phyloP scores from a whole-genome alignment of 176 grass and related monocot genomes.

The Oryza glumipatula region DNA sequence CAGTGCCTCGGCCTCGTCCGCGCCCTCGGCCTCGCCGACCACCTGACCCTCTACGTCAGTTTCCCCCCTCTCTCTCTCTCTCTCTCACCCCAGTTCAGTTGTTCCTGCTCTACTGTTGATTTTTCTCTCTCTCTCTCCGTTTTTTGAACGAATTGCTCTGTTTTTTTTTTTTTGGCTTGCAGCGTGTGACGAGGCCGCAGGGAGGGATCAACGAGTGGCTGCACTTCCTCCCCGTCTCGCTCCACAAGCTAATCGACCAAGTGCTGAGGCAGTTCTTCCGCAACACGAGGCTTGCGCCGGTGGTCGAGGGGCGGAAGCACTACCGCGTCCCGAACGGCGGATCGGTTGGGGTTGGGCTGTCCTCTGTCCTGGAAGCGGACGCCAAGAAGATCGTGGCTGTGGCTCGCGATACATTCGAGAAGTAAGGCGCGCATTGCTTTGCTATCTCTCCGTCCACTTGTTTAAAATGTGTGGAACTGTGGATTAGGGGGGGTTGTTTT shows the following conservation, averaged over 20 bases:
- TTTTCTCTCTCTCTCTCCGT: neutral
- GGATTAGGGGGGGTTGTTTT: neutral
- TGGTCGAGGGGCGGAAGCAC: constrained; percentile 60
- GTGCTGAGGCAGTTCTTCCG: constrained; percentile 70
- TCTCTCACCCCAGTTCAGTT: constrained; percentile 11
- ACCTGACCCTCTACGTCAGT: constrained; percentile 73
- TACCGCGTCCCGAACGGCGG: constrained; percentile 45
- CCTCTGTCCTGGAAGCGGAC: constrained; percentile 78
- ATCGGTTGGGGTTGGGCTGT: constrained; percentile 61
- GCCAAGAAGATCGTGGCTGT: constrained; percentile 71
- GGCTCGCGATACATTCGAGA: constrained; percentile 75
- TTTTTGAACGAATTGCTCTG: constrained; percentile 17
- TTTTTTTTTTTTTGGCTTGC: constrained; percentile 29
- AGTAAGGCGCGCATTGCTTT: constrained; percentile 49
- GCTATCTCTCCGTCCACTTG: neutral
- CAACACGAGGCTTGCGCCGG: constrained; percentile 65
- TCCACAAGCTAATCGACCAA: constrained; percentile 70
- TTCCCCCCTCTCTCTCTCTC: neutral
- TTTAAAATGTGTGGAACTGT: neutral
- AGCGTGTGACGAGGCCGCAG: constrained; percentile 83
- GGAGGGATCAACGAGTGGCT: constrained; percentile 90
- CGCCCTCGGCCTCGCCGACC: constrained; percentile 78
- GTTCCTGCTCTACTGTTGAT: neutral
- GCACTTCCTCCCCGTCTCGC: constrained; percentile 70
- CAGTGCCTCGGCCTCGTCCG: constrained; percentile 90